Percentiles rank a stretch among this genome's conserved stretches.
Evolutionary conservation across 1,139 yeast species (phyloP).

Genomic region (Taphrina sp.): DNA sequence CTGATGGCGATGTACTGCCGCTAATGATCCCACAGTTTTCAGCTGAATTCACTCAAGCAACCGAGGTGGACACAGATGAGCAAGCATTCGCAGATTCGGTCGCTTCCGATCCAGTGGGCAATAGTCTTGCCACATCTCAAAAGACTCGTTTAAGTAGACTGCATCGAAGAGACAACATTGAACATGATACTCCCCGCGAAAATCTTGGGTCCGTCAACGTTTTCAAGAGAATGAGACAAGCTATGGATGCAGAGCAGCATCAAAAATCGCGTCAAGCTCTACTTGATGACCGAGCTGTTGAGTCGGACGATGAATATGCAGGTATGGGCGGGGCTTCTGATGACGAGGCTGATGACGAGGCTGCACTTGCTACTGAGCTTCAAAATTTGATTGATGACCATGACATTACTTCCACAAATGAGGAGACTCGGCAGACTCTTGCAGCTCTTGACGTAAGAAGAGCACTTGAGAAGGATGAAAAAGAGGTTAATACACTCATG

Average conservation of each 20-base stretch:
- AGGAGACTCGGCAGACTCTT: constrained; percentile 49
- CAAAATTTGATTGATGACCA: constrained; percentile 35
- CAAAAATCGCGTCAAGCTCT: constrained; percentile 57
- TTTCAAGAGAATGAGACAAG: constrained; percentile 14
- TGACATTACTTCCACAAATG: constrained; percentile 19
- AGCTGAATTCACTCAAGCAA: constrained; percentile 24
- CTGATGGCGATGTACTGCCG: constrained; percentile 9
- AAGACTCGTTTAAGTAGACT: neutral
- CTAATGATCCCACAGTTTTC: neutral
- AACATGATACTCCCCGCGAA: too few relatives aligned
- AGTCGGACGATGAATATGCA: constrained; percentile 94
- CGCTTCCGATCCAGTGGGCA: neutral
- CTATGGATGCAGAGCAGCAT: constrained; percentile 44
- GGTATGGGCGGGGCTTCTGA: constrained; percentile 84
- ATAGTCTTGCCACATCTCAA: neutral
- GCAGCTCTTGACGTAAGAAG: constrained; percentile 53
- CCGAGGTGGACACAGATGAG: constrained; percentile 25
- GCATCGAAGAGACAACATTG: neutral
- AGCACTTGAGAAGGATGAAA: constrained; percentile 66
- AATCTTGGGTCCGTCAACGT: too few relatives aligned
- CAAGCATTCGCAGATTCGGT: neutral
- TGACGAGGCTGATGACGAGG: constrained; percentile 76
- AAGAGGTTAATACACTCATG: constrained; percentile 68
- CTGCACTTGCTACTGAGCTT: constrained; percentile 44
- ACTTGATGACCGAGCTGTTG: constrained; percentile 85